A percentile compares a stretch with the other conserved stretches of the same genome.
Evolutionary conservation across 148 eudicot species (phyloP).

Genomic region (Vaccinium corymbosum): DNA sequence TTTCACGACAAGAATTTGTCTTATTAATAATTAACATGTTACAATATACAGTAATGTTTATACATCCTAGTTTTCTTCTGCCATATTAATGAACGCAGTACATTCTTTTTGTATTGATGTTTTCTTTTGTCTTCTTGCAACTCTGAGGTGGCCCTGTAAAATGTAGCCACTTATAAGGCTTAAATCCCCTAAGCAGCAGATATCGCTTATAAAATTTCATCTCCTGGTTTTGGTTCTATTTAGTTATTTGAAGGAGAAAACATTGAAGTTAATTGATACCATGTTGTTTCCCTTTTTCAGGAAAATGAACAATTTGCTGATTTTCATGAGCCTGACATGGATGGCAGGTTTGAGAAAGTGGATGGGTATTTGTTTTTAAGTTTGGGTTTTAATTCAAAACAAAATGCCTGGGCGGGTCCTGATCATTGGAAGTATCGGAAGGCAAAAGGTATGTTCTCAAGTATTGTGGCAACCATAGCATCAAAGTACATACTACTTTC

Average conservation of each 20-base stretch:
- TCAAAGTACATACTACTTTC: background rate
- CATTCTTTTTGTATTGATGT: background rate
- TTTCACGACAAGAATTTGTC: background rate
- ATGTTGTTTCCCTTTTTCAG: constrained; percentile 34
- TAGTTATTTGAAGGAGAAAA: background rate
- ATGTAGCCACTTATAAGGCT: background rate
- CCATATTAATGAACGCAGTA: background rate
- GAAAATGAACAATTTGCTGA: constrained; percentile 37
- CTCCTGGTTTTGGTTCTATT: background rate
- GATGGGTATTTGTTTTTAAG: constrained; percentile 58
- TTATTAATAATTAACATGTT: background rate
- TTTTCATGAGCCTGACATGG: constrained; percentile 37
- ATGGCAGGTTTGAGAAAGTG: constrained; percentile 51
- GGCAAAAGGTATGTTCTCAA: constrained; percentile 44
- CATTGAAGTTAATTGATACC: background rate
- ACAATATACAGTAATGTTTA: background rate
- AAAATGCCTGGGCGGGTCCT: constrained; percentile 98
- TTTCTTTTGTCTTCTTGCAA: background rate
- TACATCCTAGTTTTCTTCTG: background rate
- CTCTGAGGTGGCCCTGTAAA: background rate
- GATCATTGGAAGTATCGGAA: constrained; percentile 93
- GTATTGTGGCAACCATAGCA: background rate
- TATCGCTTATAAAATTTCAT: background rate
- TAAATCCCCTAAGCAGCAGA: background rate
- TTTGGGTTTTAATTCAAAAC: constrained; percentile 59